phyloP scores from a whole-genome alignment of 2,329 filamentous ascomycete species.

The Talaromyces funiculosus region DNA sequence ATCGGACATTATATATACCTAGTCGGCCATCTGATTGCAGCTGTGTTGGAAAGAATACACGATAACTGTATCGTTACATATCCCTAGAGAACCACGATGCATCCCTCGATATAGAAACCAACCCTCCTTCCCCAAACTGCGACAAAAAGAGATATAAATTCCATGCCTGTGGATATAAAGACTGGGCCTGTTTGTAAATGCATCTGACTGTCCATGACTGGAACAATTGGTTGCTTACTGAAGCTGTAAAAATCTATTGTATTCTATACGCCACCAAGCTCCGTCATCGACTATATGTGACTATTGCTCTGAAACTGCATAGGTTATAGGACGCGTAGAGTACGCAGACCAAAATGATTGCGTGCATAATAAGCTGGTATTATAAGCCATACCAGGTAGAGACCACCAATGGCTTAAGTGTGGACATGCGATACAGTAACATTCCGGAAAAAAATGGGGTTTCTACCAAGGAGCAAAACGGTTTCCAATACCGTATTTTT shows the following conservation, averaged over 20 bases:
- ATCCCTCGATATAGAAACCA: not conserved
- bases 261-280: not conserved
- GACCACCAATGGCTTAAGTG: not conserved
- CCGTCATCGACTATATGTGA: not conserved
- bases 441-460: not conserved
- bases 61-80: not conserved
- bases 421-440: no score
- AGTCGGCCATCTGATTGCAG: not conserved
- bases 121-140: not conserved
- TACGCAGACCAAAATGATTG: not conserved
- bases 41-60: not conserved
- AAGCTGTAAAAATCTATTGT: not conserved
- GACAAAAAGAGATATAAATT: not conserved
- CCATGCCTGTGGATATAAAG: not conserved
- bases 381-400: not conserved
- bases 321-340: not conserved
- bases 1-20: not conserved
- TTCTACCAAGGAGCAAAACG: not conserved
- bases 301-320: not conserved
- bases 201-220: not conserved
- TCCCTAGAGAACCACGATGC: not conserved
- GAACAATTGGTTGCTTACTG: not conserved
- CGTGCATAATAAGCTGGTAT: not conserved
- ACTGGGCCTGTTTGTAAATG: not conserved
- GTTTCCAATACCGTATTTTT: not conserved